Percentiles rank a stretch among this genome's conserved stretches.
Evolutionary conservation across 164 flowering plant species (phyloP).

Genomic region (Houttuynia cordata): DNA sequence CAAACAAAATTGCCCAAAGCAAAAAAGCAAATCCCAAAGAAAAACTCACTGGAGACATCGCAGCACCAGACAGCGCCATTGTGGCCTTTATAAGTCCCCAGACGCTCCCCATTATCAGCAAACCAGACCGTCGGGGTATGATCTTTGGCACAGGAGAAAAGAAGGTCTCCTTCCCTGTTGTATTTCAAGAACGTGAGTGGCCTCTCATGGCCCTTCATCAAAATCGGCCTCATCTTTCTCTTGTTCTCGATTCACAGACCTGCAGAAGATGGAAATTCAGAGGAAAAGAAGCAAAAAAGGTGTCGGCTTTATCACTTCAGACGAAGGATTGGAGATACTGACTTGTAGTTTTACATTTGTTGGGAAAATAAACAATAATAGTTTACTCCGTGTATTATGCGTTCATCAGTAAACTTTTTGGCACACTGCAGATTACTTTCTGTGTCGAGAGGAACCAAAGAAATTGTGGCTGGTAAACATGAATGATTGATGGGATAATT

Average conservation of each 20-base stretch:
- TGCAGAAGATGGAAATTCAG: too few species aligned
- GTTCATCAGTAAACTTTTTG: too few species aligned
- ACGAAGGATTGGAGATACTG: too few species aligned
- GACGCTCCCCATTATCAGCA: slow-evolving; percentile 85
- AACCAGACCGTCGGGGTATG: slow-evolving; percentile 88
- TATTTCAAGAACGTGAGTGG: slow-evolving; percentile 76
- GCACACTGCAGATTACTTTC: too few species aligned
- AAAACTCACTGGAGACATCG: slow-evolving; percentile 55
- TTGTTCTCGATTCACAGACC: not conserved
- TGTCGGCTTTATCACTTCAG: too few species aligned
- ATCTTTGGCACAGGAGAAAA: slow-evolving; percentile 93
- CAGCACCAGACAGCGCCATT: slow-evolving; percentile 96
- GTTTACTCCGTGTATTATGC: too few species aligned
- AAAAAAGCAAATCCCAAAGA: not conserved
- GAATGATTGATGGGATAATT: too few species aligned
- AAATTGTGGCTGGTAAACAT: too few species aligned
- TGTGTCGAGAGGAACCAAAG: too few species aligned
- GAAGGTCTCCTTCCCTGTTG: slow-evolving; percentile 85
- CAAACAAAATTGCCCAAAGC: not conserved
- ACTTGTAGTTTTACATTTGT: too few species aligned
- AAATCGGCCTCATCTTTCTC: slow-evolving; percentile 68
- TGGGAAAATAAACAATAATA: too few species aligned
- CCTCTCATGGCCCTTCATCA: slow-evolving; percentile 97
- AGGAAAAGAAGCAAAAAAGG: too few species aligned
- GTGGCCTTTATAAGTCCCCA: slow-evolving; percentile 84